A percentile compares a stretch with the other conserved stretches of the same genome.
phyloP scores from a whole-genome alignment of 768 basidiomycete species.

The Sporobolomyces phaffii region DNA sequence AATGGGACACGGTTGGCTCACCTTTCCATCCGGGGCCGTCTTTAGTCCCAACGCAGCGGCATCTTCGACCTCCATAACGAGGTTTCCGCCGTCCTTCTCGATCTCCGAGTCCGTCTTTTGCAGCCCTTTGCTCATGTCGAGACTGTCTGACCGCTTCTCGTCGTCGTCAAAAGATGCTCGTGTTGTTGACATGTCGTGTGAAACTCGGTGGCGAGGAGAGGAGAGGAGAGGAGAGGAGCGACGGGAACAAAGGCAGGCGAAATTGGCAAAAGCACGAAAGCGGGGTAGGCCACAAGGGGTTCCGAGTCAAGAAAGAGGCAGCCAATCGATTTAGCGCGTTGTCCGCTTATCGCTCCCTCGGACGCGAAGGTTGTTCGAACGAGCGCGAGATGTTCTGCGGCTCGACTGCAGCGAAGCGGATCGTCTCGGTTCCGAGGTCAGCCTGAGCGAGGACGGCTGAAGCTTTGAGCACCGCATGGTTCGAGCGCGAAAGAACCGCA shows the following conservation, averaged over 20 bases:
- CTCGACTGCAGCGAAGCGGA: too few species aligned
- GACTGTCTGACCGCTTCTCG: slow-evolving; percentile 22
- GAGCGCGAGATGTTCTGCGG: too few species aligned
- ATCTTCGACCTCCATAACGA: slow-evolving; percentile 11
- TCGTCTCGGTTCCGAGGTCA: too few species aligned
- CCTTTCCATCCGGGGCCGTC: slow-evolving; percentile 26
- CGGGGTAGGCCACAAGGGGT: not conserved
- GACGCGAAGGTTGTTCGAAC: not conserved
- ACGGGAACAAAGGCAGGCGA: not conserved
- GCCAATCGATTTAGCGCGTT: not conserved
- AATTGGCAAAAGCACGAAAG: not conserved
- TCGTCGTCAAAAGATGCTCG: not conserved
- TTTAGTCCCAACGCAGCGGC: slow-evolving; percentile 17
- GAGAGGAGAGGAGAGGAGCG: not conserved
- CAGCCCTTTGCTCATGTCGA: slow-evolving; percentile 1
- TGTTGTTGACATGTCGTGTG: not conserved
- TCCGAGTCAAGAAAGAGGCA: not conserved
- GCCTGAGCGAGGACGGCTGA: too few species aligned
- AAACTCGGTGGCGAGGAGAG: not conserved
- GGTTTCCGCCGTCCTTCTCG: slow-evolving; percentile 23
- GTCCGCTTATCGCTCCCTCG: not conserved
- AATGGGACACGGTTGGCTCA: not conserved
- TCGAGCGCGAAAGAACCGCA: not conserved
- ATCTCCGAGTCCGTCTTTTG: slow-evolving; percentile 16
- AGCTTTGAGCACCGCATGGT: too few species aligned